phyloP scores from a whole-genome alignment of 2,329 filamentous ascomycete genomes.

The Hansfordia pulvinata region DNA sequence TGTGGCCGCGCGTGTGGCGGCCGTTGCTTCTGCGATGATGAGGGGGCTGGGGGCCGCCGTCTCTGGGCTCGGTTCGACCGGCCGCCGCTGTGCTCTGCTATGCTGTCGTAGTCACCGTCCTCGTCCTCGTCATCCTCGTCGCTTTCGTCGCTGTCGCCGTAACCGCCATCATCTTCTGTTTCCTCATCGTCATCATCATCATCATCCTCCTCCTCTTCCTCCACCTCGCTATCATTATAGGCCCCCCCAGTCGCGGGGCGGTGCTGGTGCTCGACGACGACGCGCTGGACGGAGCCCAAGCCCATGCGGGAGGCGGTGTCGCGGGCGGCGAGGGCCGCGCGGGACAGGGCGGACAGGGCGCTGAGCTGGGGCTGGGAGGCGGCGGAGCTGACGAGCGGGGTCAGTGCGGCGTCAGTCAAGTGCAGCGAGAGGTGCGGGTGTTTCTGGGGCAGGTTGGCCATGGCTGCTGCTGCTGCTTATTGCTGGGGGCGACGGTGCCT shows the following conservation, averaged over 20 bases:
- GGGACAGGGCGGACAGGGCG: conserved; percentile 37
- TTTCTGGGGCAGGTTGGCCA: conserved; percentile 30
- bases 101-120: too few relatives aligned
- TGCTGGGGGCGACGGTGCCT: neutral
- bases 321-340: conserved; percentile 37
- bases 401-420: conserved; percentile 42
- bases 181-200: too few relatives aligned
- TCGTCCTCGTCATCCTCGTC: too few relatives aligned
- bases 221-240: too few relatives aligned
- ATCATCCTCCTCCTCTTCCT: neutral
- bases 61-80: too few relatives aligned
- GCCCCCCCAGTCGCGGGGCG: conserved; percentile 23
- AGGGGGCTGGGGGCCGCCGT: too few relatives aligned
- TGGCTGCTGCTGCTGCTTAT: conserved; percentile 1
- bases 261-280: conserved; percentile 47
- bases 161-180: too few relatives aligned
- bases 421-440: conserved; percentile 39
- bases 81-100: too few relatives aligned
- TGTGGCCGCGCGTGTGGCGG: conserved; percentile 1
- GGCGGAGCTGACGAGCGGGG: conserved; percentile 42
- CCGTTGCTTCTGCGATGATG: too few relatives aligned
- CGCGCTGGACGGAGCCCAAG: conserved; percentile 38
- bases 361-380: conserved; percentile 27
- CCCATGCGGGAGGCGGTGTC: conserved; percentile 37
- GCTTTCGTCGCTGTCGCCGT: too few relatives aligned